Base-by-base conservation (phyloP, 2,329 filamentous ascomycete species). In the Beauveria asiatica region DNA sequence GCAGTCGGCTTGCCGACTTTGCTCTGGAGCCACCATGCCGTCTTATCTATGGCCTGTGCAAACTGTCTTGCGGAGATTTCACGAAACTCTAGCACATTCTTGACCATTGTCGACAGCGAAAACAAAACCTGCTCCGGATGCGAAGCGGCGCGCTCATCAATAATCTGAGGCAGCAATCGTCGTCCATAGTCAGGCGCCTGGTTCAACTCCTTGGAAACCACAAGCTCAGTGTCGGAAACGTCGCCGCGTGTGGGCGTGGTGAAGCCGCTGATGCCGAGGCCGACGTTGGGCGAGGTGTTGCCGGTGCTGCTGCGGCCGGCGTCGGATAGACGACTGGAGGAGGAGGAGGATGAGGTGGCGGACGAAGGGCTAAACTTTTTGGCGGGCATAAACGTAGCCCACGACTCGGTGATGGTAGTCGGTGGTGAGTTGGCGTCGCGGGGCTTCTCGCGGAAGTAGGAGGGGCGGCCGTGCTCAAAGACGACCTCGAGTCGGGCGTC, bases 21-120 rank as follows among this genome's bases (percentile, higher is more conserved):
- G 13, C 61, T 48, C 8, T 59, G 64, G 21, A 72, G 61, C 67
- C 67, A 68, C 70, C 70, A 72, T 13, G 70, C 69, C 0, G 66
- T 67, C 55, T 70, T 71, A 46, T 72, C 63, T 10, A 72, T 63
- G 0, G 70, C 70, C 5, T 63, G 62, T 0, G 66, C 55, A 33
- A 72, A 70, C 0, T 48, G 13, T 5, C 54, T 62, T 13, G 70
- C 69, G 21, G 70, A 63, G 2, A 72, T 62, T 0, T 68, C 46
- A 1, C 54, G 59, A 19, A 69, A 69, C 1, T 63, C 62, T 1
- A 64, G 56, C 3, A 62, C 56, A 23, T 62, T 51, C 1, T 63
- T 59, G 2, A 62, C 51, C 2, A 55, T 57, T 2, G 54, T 67
- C 1, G 67, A 59, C 4, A 69, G 17, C 1, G 69, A 70, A 44